Evolutionary conservation across 176 grass and related monocot genomes (phyloP), one percentile per base, ranked within the genome.

Genomic region (Aegilops umbellulata): DNA sequence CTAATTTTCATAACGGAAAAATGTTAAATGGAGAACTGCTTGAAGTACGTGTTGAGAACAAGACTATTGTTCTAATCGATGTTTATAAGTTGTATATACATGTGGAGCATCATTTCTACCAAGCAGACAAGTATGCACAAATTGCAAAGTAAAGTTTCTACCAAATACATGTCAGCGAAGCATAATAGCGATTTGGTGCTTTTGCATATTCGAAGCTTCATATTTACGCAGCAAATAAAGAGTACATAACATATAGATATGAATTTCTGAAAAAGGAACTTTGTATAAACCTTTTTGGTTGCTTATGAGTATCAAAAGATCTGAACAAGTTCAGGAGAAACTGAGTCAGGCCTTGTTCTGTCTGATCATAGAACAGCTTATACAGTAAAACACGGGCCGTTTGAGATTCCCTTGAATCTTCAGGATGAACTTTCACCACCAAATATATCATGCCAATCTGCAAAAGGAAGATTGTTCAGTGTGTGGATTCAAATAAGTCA

Each of bases 331-430:
- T 98, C 53, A 95, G 84, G 27, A 98, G 89, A 82, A 94, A 95
- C 17, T 98, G 89, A 81, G 96, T 95, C 39, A 95, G 88, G 66
- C 96, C 93, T 83, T 92, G 81, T 80, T 98, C 96, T 36, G 96
- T 98, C 88, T 98, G 93, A 87, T 98, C 96, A 91, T 98, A 98
- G 84, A 98, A 95, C 34, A 98, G 84, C 79, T 98, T 98, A 73
- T 98, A 98, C 55, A 98, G 81, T 64, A 95, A 88, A 72, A 98
- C 91, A 81, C 93, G 91, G 82, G 88, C 87, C 72, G 90, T 95
- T 77, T 95, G 96, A 86, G 86, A 77, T 87, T 98, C 93, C 84
- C 86, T 95, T 74, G 96, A 92, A 89, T 85, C 91, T 81, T 98
- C 91, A 75, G 88, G 91, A 72, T 90, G 80, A 78, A 98, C 74